Evolutionary conservation across 495 filamentous ascomycete species (phyloP).

Genomic region (Viridothelium virens): DNA sequence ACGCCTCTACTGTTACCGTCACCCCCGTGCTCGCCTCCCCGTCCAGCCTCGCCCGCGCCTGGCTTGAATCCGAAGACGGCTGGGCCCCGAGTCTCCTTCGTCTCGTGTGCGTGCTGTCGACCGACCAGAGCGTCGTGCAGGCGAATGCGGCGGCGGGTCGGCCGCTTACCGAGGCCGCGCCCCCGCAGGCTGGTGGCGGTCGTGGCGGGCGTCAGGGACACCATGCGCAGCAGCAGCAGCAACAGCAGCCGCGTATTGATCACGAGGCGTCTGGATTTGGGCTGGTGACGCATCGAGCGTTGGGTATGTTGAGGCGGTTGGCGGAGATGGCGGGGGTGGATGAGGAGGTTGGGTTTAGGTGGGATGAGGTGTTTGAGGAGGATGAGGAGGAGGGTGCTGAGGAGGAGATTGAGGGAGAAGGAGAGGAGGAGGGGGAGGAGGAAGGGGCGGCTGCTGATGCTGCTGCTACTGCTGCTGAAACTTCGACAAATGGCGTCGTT

Average conservation of each 20-base stretch:
- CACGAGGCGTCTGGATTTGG: slow-evolving; percentile 27
- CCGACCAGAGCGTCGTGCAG: slow-evolving; percentile 40
- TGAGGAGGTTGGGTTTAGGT: slow-evolving; percentile 8
- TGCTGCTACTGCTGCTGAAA: too few relatives aligned
- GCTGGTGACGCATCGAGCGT: slow-evolving; percentile 40
- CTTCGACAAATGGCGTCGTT: neutral
- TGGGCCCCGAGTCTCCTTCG: slow-evolving; percentile 72
- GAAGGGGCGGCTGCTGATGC: neutral
- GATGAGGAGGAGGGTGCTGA: slow-evolving; percentile 16
- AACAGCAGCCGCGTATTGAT: slow-evolving; percentile 20
- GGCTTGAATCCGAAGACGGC: slow-evolving; percentile 79
- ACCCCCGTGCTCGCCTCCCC: slow-evolving; percentile 13
- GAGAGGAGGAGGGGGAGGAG: neutral
- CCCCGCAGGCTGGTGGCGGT: slow-evolving; percentile 4
- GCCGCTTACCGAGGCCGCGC: slow-evolving; percentile 21
- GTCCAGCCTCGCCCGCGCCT: slow-evolving; percentile 57
- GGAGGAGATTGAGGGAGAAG: neutral
- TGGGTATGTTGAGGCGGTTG: slow-evolving; percentile 50
- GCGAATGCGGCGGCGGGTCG: slow-evolving; percentile 11
- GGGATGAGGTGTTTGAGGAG: slow-evolving; percentile 6
- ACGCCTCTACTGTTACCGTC: neutral
- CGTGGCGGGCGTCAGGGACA: too few relatives aligned
- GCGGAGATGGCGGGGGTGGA: slow-evolving; percentile 40
- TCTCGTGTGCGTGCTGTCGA: slow-evolving; percentile 61
- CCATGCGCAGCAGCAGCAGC: slow-evolving; percentile 5